A percentile compares a stretch with the other conserved stretches of the same genome.
These are phyloP conservation scores for Aspergillus nomiae DNA, from an alignment of 2,329 filamentous ascomycete genomes.

Conservation along the genomic window DNA sequence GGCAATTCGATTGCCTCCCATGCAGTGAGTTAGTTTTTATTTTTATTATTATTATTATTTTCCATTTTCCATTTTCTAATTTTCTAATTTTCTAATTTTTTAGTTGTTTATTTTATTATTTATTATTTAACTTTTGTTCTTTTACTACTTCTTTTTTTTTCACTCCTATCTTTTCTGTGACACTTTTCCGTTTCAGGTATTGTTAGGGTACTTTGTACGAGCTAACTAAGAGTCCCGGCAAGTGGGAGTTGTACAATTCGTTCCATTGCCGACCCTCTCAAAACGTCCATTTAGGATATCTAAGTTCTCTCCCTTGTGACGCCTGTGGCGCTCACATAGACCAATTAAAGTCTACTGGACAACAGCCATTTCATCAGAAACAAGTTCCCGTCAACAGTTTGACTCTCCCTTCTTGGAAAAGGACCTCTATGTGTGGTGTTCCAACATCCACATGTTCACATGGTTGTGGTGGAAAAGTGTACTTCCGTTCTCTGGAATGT, in stretches of 20 bases:
- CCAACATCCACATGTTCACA: neutral
- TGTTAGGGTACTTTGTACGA: neutral
- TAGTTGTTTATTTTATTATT: neutral
- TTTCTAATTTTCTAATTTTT: neutral
- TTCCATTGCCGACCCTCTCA: neutral
- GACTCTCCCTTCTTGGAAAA: too few relatives aligned
- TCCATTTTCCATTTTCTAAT: neutral
- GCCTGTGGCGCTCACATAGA: neutral
- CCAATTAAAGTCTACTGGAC: neutral
- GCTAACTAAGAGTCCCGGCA: neutral
- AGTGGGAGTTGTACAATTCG: neutral
- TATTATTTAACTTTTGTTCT: too few relatives aligned
- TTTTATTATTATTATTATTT: neutral
- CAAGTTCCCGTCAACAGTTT: neutral
- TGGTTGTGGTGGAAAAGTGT: neutral
- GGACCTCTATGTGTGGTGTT: neutral
- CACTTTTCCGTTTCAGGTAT: slow-evolving; percentile 18
- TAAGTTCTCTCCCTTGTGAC: slow-evolving; percentile 2
- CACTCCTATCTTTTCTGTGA: slow-evolving; percentile 1
- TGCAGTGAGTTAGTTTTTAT: neutral
- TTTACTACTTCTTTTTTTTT: neutral
- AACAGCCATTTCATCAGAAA: neutral
- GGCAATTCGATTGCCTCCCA: too few relatives aligned
- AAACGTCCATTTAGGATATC: neutral
- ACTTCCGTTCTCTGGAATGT: neutral